Evolutionary conservation across 208 protist species (phyloP).

Genomic region (Leishmania guyanensis): DNA sequence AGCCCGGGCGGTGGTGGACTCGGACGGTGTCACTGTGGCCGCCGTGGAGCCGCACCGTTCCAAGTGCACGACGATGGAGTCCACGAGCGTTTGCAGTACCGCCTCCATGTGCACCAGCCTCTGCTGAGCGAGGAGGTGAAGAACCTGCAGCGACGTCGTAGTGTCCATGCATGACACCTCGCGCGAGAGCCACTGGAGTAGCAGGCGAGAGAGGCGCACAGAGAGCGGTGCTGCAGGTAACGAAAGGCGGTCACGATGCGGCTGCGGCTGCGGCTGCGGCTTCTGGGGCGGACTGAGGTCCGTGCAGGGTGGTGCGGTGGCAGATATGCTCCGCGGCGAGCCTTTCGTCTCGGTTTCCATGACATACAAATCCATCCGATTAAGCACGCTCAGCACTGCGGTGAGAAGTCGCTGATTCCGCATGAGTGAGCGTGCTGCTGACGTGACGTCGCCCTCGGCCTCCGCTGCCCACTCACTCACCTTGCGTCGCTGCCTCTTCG

Average conservation of each 20-base stretch:
- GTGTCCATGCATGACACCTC: constrained; percentile 36
- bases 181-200: constrained; percentile 50
- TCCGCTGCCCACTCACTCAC: not conserved
- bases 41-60: not conserved
- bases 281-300: not conserved
- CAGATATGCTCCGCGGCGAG: not conserved
- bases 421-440: too few species aligned
- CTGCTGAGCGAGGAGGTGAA: constrained; percentile 73
- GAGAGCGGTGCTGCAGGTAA: constrained; percentile 7
- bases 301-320: not conserved
- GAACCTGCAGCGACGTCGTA: constrained; percentile 33
- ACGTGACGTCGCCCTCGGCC: not conserved
- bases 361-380: constrained; percentile 20
- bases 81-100: constrained; percentile 61
- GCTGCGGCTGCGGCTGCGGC: not conserved
- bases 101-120: constrained; percentile 42
- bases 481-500: not conserved
- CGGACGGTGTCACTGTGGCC: not conserved
- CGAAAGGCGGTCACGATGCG: not conserved
- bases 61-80: constrained; percentile 48
- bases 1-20: not conserved
- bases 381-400: constrained; percentile 9
- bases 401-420: constrained; percentile 9
- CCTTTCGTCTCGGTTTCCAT: constrained; percentile 23
- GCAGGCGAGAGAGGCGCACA: constrained; percentile 21